Evolutionary conservation across 163 green algal species (phyloP).

Genomic region (Chlorella variabilis): DNA sequence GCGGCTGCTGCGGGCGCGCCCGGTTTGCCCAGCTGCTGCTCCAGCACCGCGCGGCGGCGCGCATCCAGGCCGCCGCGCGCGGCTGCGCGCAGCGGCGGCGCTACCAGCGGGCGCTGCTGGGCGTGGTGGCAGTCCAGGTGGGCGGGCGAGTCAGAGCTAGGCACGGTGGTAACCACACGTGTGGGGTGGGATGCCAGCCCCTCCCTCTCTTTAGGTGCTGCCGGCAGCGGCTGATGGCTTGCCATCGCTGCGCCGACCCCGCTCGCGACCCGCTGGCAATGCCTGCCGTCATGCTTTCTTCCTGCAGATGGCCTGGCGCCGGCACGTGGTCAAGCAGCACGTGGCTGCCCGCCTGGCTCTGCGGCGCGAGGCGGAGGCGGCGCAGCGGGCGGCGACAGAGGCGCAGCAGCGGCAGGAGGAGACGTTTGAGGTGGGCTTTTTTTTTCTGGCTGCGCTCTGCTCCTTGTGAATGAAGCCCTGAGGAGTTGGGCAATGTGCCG

Average conservation of each 20-base stretch:
- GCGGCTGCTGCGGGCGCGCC: slow-evolving; percentile 35
- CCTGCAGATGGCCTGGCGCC: slow-evolving; percentile 31
- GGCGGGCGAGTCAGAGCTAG: background rate
- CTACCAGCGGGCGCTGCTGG: background rate
- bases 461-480: too few relatives aligned
- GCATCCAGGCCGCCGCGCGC: slow-evolving; percentile 32
- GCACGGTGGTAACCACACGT: too few relatives aligned
- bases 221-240: too few relatives aligned
- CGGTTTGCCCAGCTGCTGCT: slow-evolving; percentile 34
- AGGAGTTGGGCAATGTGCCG: too few relatives aligned
- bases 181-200: too few relatives aligned
- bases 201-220: too few relatives aligned
- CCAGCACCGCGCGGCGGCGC: slow-evolving; percentile 31
- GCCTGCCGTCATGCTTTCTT: too few relatives aligned
- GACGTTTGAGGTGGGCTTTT: slow-evolving; percentile 5
- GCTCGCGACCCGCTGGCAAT: too few relatives aligned
- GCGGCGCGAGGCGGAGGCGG: slow-evolving; percentile 5
- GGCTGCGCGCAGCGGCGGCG: slow-evolving; percentile 1
- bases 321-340: slow-evolving; percentile 12
- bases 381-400: slow-evolving; percentile 7
- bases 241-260: too few relatives aligned
- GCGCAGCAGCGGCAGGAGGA: slow-evolving; percentile 26
- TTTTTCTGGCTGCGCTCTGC: too few relatives aligned
- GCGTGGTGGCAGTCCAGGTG: slow-evolving; percentile 23
- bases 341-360: background rate